Conservation (phyloP, 2,329 filamentous ascomycete species). For the Sclerotinia trifoliorum region DNA sequence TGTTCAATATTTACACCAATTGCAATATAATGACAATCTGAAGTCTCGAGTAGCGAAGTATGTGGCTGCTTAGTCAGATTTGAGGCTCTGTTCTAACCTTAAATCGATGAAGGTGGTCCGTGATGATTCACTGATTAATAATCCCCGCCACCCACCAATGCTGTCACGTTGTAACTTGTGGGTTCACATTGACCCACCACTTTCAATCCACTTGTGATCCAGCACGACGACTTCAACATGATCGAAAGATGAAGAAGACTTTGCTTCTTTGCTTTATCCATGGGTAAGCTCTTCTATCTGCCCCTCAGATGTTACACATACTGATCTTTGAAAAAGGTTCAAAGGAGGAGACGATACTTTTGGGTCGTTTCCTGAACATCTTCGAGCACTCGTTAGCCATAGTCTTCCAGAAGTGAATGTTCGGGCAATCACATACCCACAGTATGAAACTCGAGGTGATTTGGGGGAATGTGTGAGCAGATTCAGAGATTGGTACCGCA, state of each 20-base stretch:
- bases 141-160: not conserved
- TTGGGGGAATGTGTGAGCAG: slow-evolving; percentile 66
- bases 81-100: not conserved
- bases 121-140: not conserved
- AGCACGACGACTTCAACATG: not conserved
- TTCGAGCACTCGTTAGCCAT: slow-evolving; percentile 62
- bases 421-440: slow-evolving; percentile 69
- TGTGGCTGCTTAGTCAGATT: not conserved
- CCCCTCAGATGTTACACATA: slow-evolving; percentile 10
- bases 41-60: not conserved
- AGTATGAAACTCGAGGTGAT: slow-evolving; percentile 79
- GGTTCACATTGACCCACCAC: not conserved
- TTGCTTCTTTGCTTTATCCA: slow-evolving; percentile 81
- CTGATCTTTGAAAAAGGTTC: slow-evolving; percentile 14
- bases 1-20: not conserved
- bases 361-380: slow-evolving; percentile 69
- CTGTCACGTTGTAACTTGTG: not conserved
- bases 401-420: slow-evolving; percentile 69
- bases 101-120: not conserved
- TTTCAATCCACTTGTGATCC: not conserved
- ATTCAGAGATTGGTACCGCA: slow-evolving; percentile 69
- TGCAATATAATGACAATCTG: too few relatives aligned
- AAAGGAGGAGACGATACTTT: slow-evolving; percentile 79
- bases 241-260: slow-evolving; percentile 67
- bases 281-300: slow-evolving; percentile 63